phyloP scores from a whole-genome alignment of 768 basidiomycete genomes.

The Mycena venus region DNA sequence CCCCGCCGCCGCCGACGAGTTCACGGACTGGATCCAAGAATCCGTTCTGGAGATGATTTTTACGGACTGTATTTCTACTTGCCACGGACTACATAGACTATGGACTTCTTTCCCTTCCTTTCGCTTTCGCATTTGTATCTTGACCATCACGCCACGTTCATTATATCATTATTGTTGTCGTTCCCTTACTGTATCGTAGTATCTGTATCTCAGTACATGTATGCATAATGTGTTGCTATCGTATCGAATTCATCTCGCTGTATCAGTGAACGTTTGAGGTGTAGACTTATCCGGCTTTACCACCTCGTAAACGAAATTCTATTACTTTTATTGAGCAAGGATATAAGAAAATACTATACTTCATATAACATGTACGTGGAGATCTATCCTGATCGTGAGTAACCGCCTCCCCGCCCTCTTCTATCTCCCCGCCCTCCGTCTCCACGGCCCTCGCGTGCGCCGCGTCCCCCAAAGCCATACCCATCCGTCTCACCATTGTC shows the following conservation, averaged over 20 bases:
- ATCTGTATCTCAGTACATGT: no score
- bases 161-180: slow-evolving; percentile 13
- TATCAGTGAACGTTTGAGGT: no score
- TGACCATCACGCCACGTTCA: slow-evolving; percentile 5
- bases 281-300: no score
- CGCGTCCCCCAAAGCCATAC: not conserved
- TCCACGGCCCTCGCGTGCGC: not conserved
- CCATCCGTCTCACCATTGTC: not conserved
- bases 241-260: no score
- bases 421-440: not conserved
- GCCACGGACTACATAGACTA: not conserved
- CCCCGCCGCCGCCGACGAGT: slow-evolving; percentile 28
- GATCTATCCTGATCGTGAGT: no score
- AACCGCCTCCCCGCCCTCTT: no score
- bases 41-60: slow-evolving; percentile 58
- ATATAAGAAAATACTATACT: slow-evolving; percentile 3
- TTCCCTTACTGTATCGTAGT: not conserved
- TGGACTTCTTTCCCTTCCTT: not conserved
- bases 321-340: slow-evolving; percentile 15
- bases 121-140: slow-evolving; percentile 11
- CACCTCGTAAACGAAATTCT: not conserved
- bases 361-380: not conserved
- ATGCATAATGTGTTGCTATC: no score
- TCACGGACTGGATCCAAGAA: slow-evolving; percentile 59
- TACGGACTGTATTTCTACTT: slow-evolving; percentile 45